phyloP scores from a whole-genome alignment of 2,329 filamentous ascomycete species.

The Cordyceps fumosorosea region DNA sequence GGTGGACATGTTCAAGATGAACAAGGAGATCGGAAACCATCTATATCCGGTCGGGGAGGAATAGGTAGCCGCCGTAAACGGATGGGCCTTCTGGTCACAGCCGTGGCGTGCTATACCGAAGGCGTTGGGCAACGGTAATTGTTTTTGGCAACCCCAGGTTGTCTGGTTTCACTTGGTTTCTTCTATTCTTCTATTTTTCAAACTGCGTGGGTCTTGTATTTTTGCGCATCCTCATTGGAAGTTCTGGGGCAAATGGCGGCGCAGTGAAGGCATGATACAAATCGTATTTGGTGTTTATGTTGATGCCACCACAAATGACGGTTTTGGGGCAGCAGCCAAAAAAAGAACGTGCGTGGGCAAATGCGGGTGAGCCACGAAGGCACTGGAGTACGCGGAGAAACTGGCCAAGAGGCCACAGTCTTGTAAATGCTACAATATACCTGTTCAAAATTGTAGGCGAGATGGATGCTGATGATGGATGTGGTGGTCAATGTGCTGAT shows the following conservation, averaged over 20 bases:
- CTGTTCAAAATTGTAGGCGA: background rate
- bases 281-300: background rate
- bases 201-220: background rate
- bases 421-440: background rate
- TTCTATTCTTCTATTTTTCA: background rate
- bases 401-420: background rate
- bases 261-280: background rate
- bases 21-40: slow-evolving; percentile 87
- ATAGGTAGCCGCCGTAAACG: slow-evolving; percentile 15
- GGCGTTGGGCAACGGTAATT: slow-evolving; percentile 5
- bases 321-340: background rate
- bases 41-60: slow-evolving; percentile 78
- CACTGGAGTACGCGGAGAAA: background rate
- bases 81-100: background rate
- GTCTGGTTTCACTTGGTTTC: background rate
- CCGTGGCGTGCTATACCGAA: slow-evolving; percentile 2
- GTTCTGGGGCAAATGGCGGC: slow-evolving; percentile 6
- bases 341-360: background rate
- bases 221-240: background rate
- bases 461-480: no score
- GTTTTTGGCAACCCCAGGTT: background rate
- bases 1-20: slow-evolving; percentile 99
- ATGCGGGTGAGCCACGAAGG: background rate
- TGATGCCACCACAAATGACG: background rate
- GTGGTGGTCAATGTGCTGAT: background rate